Evolutionary conservation across 2,329 filamentous ascomycete species (phyloP).

Genomic region (Colletotrichum cereale): DNA sequence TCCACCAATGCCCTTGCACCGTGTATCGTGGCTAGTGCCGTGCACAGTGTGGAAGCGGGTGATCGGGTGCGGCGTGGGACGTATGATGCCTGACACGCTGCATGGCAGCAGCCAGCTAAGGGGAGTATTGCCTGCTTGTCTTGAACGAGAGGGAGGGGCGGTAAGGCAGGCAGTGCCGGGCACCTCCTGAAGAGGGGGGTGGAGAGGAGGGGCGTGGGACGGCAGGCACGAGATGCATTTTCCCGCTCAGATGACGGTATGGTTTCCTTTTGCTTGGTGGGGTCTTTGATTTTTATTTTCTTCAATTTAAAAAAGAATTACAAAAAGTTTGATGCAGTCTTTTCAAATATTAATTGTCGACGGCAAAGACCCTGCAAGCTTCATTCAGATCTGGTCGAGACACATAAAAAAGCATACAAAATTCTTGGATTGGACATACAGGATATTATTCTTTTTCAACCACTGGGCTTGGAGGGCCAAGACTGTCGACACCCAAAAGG

Average conservation of each 20-base stretch:
- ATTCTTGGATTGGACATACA: too few species aligned
- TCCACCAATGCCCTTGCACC: constrained; percentile 18
- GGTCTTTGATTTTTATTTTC: background rate
- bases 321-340: background rate
- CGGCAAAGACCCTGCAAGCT: background rate
- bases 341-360: background rate
- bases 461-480: background rate
- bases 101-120: constrained; percentile 22
- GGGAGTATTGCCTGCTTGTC: background rate
- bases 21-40: constrained; percentile 19
- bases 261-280: background rate
- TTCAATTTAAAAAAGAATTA: background rate
- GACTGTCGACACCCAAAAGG: background rate
- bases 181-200: constrained; percentile 14
- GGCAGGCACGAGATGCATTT: background rate
- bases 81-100: constrained; percentile 18
- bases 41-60: constrained; percentile 30
- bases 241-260: background rate
- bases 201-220: constrained; percentile 13
- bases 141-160: constrained; percentile 26
- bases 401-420: background rate
- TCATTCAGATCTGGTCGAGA: background rate
- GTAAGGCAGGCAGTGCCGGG: constrained; percentile 34
- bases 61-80: constrained; percentile 15
- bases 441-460: background rate